Evolutionary conservation across 805 yeast genomes (phyloP).

Genomic region (Danielia oregonensis): DNA sequence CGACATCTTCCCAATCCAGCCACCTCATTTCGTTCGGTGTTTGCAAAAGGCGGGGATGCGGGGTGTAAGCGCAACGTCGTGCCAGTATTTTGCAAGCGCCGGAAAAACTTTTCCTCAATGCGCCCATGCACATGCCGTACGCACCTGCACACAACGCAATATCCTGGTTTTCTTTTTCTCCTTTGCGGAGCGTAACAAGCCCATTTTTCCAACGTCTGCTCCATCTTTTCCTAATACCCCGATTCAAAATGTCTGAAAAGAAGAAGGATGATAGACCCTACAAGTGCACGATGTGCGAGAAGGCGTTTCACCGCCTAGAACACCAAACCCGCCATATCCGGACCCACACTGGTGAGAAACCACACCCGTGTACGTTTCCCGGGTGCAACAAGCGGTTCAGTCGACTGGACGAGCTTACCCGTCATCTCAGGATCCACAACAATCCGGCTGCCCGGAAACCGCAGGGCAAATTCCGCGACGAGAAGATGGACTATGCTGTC

Average conservation of each 20-base stretch:
- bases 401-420: slow-evolving; percentile 79
- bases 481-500: slow-evolving; percentile 4
- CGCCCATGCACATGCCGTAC: not conserved
- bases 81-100: not conserved
- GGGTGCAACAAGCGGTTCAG: slow-evolving; percentile 81
- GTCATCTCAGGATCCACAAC: slow-evolving; percentile 79
- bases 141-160: not conserved
- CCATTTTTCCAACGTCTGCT: not conserved
- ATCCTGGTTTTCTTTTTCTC: not conserved
- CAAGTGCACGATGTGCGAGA: slow-evolving; percentile 78
- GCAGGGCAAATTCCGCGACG: slow-evolving; percentile 8
- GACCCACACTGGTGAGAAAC: slow-evolving; percentile 92
- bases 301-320: slow-evolving; percentile 83
- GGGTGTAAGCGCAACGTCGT: no score
- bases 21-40: no score
- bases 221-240: not conserved
- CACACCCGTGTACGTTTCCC: slow-evolving; percentile 79
- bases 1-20: no score
- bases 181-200: no score
- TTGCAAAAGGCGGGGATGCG: no score
- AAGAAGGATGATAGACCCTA: slow-evolving; percentile 56
- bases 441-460: slow-evolving; percentile 38
- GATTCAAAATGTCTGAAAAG: slow-evolving; percentile 7
- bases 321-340: slow-evolving; percentile 90
- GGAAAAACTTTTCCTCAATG: slow-evolving; percentile 1